Base-by-base conservation (phyloP, 768 basidiomycete species). In the Lactifluus rugatus region DNA sequence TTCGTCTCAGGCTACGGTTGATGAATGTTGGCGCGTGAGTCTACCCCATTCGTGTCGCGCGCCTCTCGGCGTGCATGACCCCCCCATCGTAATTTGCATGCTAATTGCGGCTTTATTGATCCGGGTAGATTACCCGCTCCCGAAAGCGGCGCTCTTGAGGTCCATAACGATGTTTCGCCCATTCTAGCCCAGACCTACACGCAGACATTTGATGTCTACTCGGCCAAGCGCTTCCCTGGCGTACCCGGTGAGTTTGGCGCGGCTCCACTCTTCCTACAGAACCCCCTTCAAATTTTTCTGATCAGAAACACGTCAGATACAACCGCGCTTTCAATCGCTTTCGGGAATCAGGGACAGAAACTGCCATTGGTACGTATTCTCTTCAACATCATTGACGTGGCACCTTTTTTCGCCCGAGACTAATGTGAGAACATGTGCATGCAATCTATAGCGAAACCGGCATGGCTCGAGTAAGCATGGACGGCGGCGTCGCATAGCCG, bases 211-310 rank as follows among this genome's bases (percentile, higher is more conserved):
- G 80, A 81, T 11, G 93, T 97, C 0, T 93, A 76, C 71, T 92
- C 91, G 2, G 93, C 93, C 36, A 97, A 97, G 75, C 83, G 88
- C 49, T 97, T 95, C 75, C 92, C 91, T 49, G 93, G 93, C 50
- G 93, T 97, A 44, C 88, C 91, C 73, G 89, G 90, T 90, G 63
- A 50, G 73, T 68, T 34, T 34, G 0, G 7, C 13, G 34, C 10
- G 1, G 11, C 21, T 34, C 36, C 21, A 19, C 46, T 31, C 28
- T 31, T 31, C 9, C 28, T n/a, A 14, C 47, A 17, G 36, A 32
- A 26, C 42, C 42, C 42, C 42, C 19, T 34, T 32, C 26, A 16
- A 26, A 49, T 28, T 3, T 14, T 48, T 58, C 47, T 52, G 48
- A 54, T 42, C 11, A 11, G 41, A 52, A 54, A 50, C 47, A 58